These are phyloP conservation scores for Atalantia buxifolia DNA, from an alignment of 345 rosid genomes.

Conservation along the genomic window DNA sequence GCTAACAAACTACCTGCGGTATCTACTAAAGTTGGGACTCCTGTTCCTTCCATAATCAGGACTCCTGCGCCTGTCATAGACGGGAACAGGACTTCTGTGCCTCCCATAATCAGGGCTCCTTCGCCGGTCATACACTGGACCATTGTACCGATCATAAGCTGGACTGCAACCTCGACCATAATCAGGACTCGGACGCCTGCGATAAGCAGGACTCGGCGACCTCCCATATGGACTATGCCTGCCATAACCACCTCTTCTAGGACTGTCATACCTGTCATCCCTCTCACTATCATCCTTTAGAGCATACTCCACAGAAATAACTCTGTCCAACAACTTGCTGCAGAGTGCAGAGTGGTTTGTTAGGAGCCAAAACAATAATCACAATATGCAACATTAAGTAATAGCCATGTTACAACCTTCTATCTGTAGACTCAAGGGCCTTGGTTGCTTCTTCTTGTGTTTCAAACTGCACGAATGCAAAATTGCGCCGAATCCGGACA, in stretches of 20 bases:
- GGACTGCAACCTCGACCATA: conserved; percentile 78
- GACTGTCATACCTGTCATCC: conserved; percentile 58
- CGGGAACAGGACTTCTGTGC: conserved; percentile 46
- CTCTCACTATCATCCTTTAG: conserved; percentile 73
- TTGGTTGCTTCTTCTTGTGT: conserved; percentile 82
- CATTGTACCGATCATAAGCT: conserved; percentile 62
- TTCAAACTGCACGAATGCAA: conserved; percentile 81
- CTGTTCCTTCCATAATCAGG: conserved; percentile 41
- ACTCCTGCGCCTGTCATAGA: conserved; percentile 46
- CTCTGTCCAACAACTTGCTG: conserved; percentile 79
- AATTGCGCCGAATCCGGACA: conserved; percentile 72
- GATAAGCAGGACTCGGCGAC: conserved; percentile 68
- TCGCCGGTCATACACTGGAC: conserved; percentile 51
- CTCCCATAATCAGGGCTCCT: conserved; percentile 43
- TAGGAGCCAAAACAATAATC: neutral
- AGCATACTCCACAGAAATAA: conserved; percentile 89
- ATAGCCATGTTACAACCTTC: conserved; percentile 42
- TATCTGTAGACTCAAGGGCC: conserved; percentile 72
- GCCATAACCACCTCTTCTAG: conserved; percentile 52
- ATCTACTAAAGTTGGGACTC: conserved; percentile 51
- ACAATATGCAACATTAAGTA: neutral
- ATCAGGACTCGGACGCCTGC: conserved; percentile 73
- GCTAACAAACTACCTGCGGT: conserved; percentile 54
- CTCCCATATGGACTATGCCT: conserved; percentile 45
- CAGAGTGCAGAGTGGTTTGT: conserved; percentile 5